Base-by-base conservation (phyloP, 345 rosid species). In the Eucalyptus tenuipes region DNA sequence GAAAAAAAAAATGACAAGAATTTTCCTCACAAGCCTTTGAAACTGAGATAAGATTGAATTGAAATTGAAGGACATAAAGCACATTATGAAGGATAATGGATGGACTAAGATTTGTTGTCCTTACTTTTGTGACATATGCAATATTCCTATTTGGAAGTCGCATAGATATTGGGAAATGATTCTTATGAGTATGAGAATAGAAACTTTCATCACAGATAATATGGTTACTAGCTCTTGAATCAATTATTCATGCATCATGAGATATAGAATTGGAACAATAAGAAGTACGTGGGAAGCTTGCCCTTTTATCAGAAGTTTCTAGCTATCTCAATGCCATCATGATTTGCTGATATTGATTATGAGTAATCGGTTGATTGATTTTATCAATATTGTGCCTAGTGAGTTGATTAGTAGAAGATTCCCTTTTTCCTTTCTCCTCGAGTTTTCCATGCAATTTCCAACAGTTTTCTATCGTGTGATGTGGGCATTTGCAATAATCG, bases 401-500 rank as follows among this genome's bases (percentile, higher is more conserved):
- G 64, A 57, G 13, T 57, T 57, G 13, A 57, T 25, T 0, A 57
- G 13, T 57, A 57, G 64, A 57, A 57, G 64, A 57, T 57, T 57
- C n/a, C 64, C n/a, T 57, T 57, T 57, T 57, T 57, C 13, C 64
- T 57, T 57, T 57, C 13, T 57, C 64, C 64, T 22, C 0, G 2
- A 13, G 13, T 11, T 57, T 24, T 57, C n/a, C n/a, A 5, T 25
- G n/a, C 64, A 57, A 57, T 57, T 57, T 57, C 1, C 3, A 24
- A 57, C 4, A 57, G 13, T 3, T 57, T 57, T 57, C n/a, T 25
- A 24, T 3, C 6, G 0, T 57, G 64, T 57, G 64, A 57, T 24
- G 64, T 57, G 64, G 61, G 1, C 64, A 11, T 57, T 57, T 0
- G 2, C 1, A 0, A 57, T 57, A 10, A 11, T 57, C n/a, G 3